A percentile compares a stretch with the other conserved stretches of the same genome.
Evolutionary conservation across 1,139 yeast species (phyloP).

Genomic region (Hyphopichia fennica): DNA sequence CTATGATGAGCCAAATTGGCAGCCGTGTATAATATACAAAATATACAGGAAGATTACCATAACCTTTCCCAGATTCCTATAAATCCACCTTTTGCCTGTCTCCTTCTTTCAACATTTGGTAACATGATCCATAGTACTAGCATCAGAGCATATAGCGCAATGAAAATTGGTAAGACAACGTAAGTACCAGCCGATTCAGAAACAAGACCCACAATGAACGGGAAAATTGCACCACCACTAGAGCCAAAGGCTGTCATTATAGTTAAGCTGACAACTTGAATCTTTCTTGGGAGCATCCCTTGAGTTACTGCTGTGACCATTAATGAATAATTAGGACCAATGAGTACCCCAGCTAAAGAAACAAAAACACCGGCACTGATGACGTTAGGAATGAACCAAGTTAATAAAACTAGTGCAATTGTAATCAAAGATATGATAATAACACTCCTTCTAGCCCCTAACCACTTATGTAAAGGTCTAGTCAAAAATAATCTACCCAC

Average conservation of each 20-base stretch:
- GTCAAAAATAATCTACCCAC: conserved; percentile 56
- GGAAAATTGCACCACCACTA: conserved; percentile 60
- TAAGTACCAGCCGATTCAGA: conserved; percentile 53
- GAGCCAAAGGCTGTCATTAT: conserved; percentile 61
- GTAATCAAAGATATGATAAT: conserved; percentile 32
- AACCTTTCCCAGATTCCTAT: conserved; percentile 18
- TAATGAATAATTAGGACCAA: conserved; percentile 59
- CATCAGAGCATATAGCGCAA: conserved; percentile 40
- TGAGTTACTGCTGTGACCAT: conserved; percentile 46
- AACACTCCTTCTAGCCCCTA: conserved; percentile 54
- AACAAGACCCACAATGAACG: conserved; percentile 55
- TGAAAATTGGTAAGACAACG: conserved; percentile 55
- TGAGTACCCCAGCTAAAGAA: conserved; percentile 46
- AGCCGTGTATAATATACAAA: no score
- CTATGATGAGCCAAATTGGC: no score
- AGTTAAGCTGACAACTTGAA: conserved; percentile 53
- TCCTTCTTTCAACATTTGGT: conserved; percentile 36
- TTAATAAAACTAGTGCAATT: conserved; percentile 36
- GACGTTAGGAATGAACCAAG: conserved; percentile 47
- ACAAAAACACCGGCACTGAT: conserved; percentile 46
- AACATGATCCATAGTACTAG: conserved; percentile 43
- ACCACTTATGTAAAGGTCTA: conserved; percentile 33
- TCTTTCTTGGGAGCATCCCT: conserved; percentile 51
- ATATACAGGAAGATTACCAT: no score
- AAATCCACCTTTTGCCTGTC: conserved; percentile 12